Evolutionary conservation across 148 eudicot species (phyloP), one percentile per base, ranked within the genome.

Genomic region (Amaranthus cruentus): DNA sequence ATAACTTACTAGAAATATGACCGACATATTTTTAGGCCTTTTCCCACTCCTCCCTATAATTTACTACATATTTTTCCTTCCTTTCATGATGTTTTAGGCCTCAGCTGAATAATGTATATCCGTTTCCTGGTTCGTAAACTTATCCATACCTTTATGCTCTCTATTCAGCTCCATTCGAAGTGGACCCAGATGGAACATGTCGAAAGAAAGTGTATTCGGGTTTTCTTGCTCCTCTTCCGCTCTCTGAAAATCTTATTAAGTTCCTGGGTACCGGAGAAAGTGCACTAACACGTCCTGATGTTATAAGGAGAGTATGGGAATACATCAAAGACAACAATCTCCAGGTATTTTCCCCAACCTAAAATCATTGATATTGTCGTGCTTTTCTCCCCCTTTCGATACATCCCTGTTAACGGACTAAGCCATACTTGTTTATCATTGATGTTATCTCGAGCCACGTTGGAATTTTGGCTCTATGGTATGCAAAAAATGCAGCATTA

Each of bases 251-350:
- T 64, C 83, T 94, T 13, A 84, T 82, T 59, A 89, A 81, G 84
- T 94, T 94, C 78, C 82, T 94, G 79, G 98, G 91, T 52, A 89
- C 98, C 21, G 98, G 90, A 64, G 98, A 94, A 86, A 87, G 73
- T 63, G 89, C 78, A 61, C 79, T 94, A 73, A 75, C 97, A 1
- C 89, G 97, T 12, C 81, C 91, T 62, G 91, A 76, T 70, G 96
- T 85, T 59, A 85, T 94, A 52, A 91, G 89, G 83, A 89, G 90
- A 77, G 83, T 94, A 12, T 94, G 98, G 98, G 87, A 81, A 53
- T 88, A 94, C 77, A 91, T 94, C 64, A 90, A 91, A 80, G 84
- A 82, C 50, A 86, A 94, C 15, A 80, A 81, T 62, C 90, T 94
- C 69, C 96, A 94, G 98, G 98, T 94, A 76, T 28, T 53, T 13